A percentile compares a stretch with the other conserved stretches of the same genome.
These are phyloP conservation scores for Raffaelea albimanens DNA, from an alignment of 2,329 filamentous ascomycete genomes.

Conservation along the genomic window DNA sequence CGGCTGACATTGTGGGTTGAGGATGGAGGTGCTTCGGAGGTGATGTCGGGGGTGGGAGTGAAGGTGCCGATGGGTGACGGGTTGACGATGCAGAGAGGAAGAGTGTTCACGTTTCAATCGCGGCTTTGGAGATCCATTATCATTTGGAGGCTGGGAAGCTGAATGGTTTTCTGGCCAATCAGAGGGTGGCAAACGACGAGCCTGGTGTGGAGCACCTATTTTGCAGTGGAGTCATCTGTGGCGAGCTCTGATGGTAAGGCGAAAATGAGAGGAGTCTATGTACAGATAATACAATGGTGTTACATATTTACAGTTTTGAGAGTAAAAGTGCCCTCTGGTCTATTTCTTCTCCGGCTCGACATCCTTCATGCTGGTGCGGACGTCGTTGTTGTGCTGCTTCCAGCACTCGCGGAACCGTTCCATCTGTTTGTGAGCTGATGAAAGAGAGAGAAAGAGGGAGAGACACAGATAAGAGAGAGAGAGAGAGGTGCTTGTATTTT, in stretches of 20 bases:
- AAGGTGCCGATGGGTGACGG: background rate
- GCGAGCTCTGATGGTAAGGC: too few species aligned
- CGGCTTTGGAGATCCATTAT: too few species aligned
- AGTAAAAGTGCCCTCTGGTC: background rate
- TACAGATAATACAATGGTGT: background rate
- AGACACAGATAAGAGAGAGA: background rate
- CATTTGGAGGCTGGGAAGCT: too few species aligned
- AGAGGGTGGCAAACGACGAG: background rate
- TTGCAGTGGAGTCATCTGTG: too few species aligned
- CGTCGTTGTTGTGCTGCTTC: slow-evolving; percentile 81
- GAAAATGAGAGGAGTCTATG: background rate
- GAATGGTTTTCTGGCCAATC: too few species aligned
- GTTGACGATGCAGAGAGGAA: background rate
- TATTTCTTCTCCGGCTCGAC: slow-evolving; percentile 20
- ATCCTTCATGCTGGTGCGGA: slow-evolving; percentile 71
- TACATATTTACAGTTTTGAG: too few species aligned
- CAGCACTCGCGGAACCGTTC: slow-evolving; percentile 82
- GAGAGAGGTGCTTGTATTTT: too few species aligned
- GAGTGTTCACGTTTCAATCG: background rate
- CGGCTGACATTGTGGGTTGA: slow-evolving; percentile 3
- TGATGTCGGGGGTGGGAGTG: too few species aligned
- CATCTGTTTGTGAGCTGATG: slow-evolving; percentile 52
- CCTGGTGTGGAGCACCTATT: too few species aligned
- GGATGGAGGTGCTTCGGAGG: background rate
- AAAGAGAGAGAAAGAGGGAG: background rate